Evolutionary conservation across 1,284 basidiomycete genomes (phyloP), one percentile per base, ranked within the genome.

Genomic region (Boletus sp.): DNA sequence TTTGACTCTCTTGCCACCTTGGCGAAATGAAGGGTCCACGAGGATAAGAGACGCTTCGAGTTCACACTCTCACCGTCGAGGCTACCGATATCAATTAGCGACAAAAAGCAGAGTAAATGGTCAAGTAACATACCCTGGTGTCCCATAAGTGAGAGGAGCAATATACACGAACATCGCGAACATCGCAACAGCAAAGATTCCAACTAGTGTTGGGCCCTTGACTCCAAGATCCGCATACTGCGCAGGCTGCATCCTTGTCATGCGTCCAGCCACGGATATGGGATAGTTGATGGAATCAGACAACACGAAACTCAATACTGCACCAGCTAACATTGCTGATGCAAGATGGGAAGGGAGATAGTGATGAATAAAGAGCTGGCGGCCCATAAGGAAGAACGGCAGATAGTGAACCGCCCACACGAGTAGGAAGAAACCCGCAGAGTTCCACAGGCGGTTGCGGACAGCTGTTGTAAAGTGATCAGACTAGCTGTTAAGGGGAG

Each of bases 361-460:
- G 69, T 99, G 95, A 68, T 99, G 95, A 33, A 99, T 75, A 78
- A 97, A 97, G 27, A 95, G 78, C 66, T 99, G 96, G 46, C 96
- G 90, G 62, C 80, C 88, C 93, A 99, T 97, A 29, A 97, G 77
- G 84, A 91, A 99, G 80, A 99, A 99, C 10, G 96, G 96, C 63
- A 91, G 74, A 73, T 97, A 99, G 70, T 99, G 96, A 54, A 89
- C 91, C 7, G 81, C 85, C 96, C 96, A 99, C 9, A 95, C 82
- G 32, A 93, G 72, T 44, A 94, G 70, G 80, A 99, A 98, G 76
- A 98, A 97, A 29, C 95, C 93, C 19, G 89, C 83, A 45, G 93
- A 93, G 68, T 97, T 94, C 82, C 94, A 90, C 23, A 98, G 74
- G 37, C 96, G 83, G 63, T 94, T 92, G 44, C 94, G 90, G 25